Percentiles rank a stretch among this genome's conserved stretches.
Conservation (phyloP, 2,329 filamentous ascomycete genomes). For the Domatiomyces globalis region DNA sequence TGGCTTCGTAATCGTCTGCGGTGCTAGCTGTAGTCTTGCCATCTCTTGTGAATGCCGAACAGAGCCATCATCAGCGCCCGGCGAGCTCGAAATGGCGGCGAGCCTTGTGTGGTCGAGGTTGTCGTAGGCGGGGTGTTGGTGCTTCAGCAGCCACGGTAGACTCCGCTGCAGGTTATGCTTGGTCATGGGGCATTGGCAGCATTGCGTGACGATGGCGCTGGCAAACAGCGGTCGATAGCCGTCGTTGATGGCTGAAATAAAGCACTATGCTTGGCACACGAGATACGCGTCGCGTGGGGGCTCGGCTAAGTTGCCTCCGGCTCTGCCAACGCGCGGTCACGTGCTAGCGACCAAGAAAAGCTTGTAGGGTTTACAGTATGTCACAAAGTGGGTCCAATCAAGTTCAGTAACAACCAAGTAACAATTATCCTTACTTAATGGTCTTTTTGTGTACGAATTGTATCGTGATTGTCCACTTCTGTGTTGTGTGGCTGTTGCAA, state of each 20-base stretch:
- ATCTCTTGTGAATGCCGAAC: constrained; percentile 21
- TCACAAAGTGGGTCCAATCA: too few relatives aligned
- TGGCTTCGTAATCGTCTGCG: constrained; percentile 28
- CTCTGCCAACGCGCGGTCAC: neutral
- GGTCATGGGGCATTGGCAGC: constrained; percentile 31
- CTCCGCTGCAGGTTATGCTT: constrained; percentile 33
- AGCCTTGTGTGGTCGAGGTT: constrained; percentile 10
- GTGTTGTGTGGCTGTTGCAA: too few relatives aligned
- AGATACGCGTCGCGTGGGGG: neutral
- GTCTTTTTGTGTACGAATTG: too few relatives aligned
- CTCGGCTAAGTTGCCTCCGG: neutral
- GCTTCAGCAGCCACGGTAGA: constrained; percentile 33
- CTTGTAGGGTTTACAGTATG: too few relatives aligned
- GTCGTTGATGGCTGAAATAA: neutral
- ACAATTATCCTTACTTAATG: too few relatives aligned
- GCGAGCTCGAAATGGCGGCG: constrained; percentile 4
- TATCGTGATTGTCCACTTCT: too few relatives aligned
- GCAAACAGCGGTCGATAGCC: too few relatives aligned
- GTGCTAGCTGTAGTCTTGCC: constrained; percentile 31
- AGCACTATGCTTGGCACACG: neutral
- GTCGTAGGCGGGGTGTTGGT: constrained; percentile 23
- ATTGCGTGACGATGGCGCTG: neutral
- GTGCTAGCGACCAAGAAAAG: neutral
- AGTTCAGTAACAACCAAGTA: too few relatives aligned
- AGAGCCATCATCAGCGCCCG: constrained; percentile 5